phyloP scores from a whole-genome alignment of 345 rosid genomes.

The Lepidium aucheri region DNA sequence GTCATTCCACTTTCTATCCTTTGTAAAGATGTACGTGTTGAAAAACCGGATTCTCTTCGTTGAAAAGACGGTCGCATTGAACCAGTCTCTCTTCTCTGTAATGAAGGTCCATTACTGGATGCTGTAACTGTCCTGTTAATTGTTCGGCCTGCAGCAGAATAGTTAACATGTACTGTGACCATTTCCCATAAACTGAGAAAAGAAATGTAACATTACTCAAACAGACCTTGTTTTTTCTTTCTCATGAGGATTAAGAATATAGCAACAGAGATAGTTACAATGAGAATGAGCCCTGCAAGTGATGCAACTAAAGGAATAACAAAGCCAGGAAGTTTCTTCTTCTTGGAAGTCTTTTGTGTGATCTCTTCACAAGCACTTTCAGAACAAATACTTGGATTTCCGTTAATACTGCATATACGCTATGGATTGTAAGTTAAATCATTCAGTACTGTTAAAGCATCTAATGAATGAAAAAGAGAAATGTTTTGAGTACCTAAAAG shows the following conservation, averaged over 20 bases:
- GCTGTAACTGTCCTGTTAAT: background rate
- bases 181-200: background rate
- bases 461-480: background rate
- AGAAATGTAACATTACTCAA: background rate
- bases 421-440: background rate
- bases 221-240: conserved; percentile 13
- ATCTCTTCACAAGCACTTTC: conserved; percentile 14
- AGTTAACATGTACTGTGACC: background rate
- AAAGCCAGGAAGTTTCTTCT: conserved; percentile 18
- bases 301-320: conserved; percentile 31
- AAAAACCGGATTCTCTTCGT: conserved; percentile 17
- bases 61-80: conserved; percentile 14
- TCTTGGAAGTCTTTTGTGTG: background rate
- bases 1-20: conserved; percentile 28
- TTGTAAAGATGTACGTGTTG: conserved; percentile 6
- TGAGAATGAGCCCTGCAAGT: conserved; percentile 19
- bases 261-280: conserved; percentile 2
- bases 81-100: conserved; percentile 23
- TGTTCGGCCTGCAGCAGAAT: background rate
- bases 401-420: conserved; percentile 12
- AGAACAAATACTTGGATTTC: conserved; percentile 33
- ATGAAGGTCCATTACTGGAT: conserved; percentile 20
- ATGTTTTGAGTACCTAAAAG: conserved; percentile 15
- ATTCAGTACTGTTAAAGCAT: background rate
- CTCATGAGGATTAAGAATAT: conserved; percentile 7